Percentiles rank a stretch among this genome's conserved stretches.
These are phyloP conservation scores for Cokeromyces recurvatus DNA, from an alignment of 371 early-diverging fungal genomes.

Conservation along the genomic window DNA sequence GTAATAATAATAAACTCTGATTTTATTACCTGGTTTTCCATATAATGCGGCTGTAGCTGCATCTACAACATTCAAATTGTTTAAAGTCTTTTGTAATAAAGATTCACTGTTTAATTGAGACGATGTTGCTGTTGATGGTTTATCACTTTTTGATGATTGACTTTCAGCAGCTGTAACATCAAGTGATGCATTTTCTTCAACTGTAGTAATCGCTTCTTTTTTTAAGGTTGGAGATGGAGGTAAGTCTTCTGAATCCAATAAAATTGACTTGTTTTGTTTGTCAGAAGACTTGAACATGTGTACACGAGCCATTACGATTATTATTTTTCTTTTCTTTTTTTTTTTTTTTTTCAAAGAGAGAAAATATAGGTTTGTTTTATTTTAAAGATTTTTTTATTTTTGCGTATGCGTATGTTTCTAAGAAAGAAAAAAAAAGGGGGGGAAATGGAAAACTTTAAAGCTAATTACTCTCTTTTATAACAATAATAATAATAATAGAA, in stretches of 20 bases:
- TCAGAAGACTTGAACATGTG: constrained; percentile 18
- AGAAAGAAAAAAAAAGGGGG: too few relatives aligned
- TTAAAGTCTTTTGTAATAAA: constrained; percentile 20
- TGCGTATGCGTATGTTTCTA: too few relatives aligned
- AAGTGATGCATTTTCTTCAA: not conserved
- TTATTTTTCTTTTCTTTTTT: too few relatives aligned
- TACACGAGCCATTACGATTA: constrained; percentile 24
- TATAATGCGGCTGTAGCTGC: constrained; percentile 37
- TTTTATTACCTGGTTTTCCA: constrained; percentile 25
- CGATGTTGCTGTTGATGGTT: constrained; percentile 22
- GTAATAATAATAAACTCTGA: too few relatives aligned
- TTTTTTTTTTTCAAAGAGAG: too few relatives aligned
- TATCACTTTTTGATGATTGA: constrained; percentile 1
- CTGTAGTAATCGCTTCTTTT: not conserved
- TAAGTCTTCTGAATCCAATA: constrained; percentile 2
- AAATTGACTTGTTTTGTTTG: constrained; percentile 4
- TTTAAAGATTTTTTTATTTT: too few relatives aligned
- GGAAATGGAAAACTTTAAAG: too few relatives aligned
- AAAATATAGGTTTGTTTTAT: too few relatives aligned
- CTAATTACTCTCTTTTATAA: too few relatives aligned
- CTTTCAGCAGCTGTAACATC: constrained; percentile 2
- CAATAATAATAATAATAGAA: too few relatives aligned
- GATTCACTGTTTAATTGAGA: too few relatives aligned
- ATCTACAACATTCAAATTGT: constrained; percentile 25
- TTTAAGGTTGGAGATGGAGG: constrained; percentile 8